Percentiles rank a stretch among this genome's conserved stretches.
These are phyloP conservation scores for Boletellus ananas DNA, from an alignment of 768 basidiomycete genomes.

Conservation along the genomic window DNA sequence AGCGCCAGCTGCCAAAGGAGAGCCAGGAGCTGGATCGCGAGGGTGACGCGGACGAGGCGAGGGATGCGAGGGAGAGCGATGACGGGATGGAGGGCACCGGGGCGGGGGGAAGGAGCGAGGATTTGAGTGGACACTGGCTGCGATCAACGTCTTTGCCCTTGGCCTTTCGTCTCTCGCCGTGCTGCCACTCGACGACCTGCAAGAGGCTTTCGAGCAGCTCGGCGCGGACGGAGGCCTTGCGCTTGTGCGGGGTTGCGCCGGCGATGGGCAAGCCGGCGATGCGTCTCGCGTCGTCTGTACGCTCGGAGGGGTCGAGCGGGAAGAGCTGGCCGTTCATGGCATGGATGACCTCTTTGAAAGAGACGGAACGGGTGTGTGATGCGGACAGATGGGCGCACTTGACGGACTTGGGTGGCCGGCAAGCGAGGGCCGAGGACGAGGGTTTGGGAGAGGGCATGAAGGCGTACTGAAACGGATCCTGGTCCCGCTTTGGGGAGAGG, in stretches of 20 bases:
- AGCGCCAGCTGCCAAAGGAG: constrained; percentile 41
- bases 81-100: constrained; percentile 21
- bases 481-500: constrained; percentile 12
- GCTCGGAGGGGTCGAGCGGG: constrained; percentile 36
- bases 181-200: constrained; percentile 40
- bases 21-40: constrained; percentile 42
- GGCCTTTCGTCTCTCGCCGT: constrained; percentile 35
- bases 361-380: constrained; percentile 35
- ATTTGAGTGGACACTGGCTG: constrained; percentile 8
- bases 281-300: constrained; percentile 30
- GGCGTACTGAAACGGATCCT: constrained; percentile 32
- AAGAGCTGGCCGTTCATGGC: constrained; percentile 61
- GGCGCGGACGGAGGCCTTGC: constrained; percentile 20
- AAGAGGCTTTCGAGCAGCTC: constrained; percentile 46
- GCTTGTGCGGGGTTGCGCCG: constrained; percentile 11
- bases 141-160: constrained; percentile 42
- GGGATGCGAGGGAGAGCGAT: constrained; percentile 18
- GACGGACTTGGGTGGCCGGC: constrained; percentile 12
- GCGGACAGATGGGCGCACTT: constrained; percentile 9
- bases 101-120: constrained; percentile 9
- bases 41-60: constrained; percentile 27
- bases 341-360: constrained; percentile 53
- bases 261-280: constrained; percentile 24
- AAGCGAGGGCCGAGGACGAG: constrained; percentile 7
- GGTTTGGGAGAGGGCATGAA: constrained; percentile 28